Base-by-base conservation (phyloP, 371 early-diverging fungal genomes). In the Lichtheimia corymbifera region DNA sequence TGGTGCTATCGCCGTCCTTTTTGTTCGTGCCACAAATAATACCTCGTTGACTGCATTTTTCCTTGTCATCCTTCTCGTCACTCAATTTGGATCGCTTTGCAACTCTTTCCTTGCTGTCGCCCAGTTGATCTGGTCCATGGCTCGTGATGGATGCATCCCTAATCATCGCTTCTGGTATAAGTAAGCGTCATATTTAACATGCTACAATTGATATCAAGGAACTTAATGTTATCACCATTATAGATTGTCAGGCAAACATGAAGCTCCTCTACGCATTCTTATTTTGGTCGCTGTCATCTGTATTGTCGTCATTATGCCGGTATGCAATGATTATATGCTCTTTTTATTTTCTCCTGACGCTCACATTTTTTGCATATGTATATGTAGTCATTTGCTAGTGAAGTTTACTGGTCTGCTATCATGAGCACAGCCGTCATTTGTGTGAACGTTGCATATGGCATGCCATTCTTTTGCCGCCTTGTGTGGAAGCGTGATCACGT, bases 381-480 rank as follows among this genome's bases (percentile, higher is more conserved):
- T 22, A 18, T 24, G 6, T 44, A 68, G 68, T 61, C 68, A 2
- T 67, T 67, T 44, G 67, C 52, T 28, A 65, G 61, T 28, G 30
- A 49, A 13, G 60, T 71, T 15, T 71, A 61, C 41, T 71, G 67
- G 67, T 56, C 60, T 24, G 67, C 67, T 17, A 63, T 70, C 28
- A 55, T 70, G 60, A 59, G 58, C 20, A 58, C 64, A 9, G 66
- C 65, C 7, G 71, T 70, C 3, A 63, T 70, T 49, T 56, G 57
- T 40, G 61, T 68, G 30, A 68, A 57, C 30, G 60, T 64, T 17
- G 54, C 71, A 0, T 71, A 71, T 44, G 69, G 69, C 45, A 50
- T 67, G 12, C 71, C 71, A 5, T 62, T 65, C 18, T 58, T 71
- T 40, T 71, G 71, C 35, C 71, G 71, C 7, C 50, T 71, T 18